phyloP scores from a whole-genome alignment of 2,329 filamentous ascomycete genomes.

The Hirsutella rhossiliensis region DNA sequence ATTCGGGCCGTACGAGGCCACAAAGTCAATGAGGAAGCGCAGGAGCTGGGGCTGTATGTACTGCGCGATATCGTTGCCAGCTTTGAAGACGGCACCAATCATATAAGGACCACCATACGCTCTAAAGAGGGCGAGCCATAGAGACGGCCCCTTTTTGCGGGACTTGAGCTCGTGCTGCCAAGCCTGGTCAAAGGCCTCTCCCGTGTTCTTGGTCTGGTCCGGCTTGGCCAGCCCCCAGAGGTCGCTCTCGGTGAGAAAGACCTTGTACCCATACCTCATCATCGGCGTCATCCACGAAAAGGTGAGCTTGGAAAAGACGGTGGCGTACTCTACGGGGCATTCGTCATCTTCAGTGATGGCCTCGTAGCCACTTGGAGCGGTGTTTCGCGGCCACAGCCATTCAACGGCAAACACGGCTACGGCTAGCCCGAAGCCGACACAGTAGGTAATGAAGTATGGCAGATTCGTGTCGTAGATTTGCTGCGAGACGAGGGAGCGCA shows the following conservation, averaged over 20 bases:
- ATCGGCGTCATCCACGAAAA: conserved; percentile 98
- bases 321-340: conserved; percentile 77
- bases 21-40: conserved; percentile 70
- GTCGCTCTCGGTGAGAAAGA: conserved; percentile 87
- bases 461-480: conserved; percentile 53
- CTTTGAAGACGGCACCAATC: conserved; percentile 74
- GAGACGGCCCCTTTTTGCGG: conserved; percentile 45
- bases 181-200: conserved; percentile 54
- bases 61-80: conserved; percentile 72
- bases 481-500: conserved; percentile 75
- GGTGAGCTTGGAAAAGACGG: conserved; percentile 83
- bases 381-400: conserved; percentile 74
- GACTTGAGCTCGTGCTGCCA: conserved; percentile 68
- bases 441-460: conserved; percentile 69
- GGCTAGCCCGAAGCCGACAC: conserved; percentile 58
- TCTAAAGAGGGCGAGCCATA: conserved; percentile 77
- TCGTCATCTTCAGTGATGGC: conserved; percentile 47
- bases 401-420: conserved; percentile 64
- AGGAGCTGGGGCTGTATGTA: conserved; percentile 89
- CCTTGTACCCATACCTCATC: conserved; percentile 90
- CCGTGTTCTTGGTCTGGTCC: conserved; percentile 69
- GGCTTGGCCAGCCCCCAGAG: conserved; percentile 79
- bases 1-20: conserved; percentile 59
- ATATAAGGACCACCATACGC: conserved; percentile 80
- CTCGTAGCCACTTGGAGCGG: conserved; percentile 41